Conservation (phyloP, 192 early-diverging fungal species). For the Backusella australiensis region DNA sequence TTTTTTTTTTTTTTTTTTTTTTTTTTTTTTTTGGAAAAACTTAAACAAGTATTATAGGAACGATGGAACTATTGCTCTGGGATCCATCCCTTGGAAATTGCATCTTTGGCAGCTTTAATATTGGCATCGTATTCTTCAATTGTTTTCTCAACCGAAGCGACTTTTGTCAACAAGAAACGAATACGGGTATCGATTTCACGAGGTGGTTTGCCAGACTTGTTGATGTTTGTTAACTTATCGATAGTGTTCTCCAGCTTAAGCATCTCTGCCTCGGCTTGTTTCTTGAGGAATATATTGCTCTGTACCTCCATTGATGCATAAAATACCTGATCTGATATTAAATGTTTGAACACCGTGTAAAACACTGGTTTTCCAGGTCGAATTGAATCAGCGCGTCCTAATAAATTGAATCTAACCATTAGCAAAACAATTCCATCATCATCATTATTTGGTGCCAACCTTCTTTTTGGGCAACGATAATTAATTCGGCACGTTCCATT, state of each 20-base stretch:
- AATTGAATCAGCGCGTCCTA: slow-evolving; percentile 78
- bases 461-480: slow-evolving; percentile 74
- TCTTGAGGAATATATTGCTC: slow-evolving; percentile 57
- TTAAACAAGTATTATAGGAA: background rate
- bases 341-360: slow-evolving; percentile 70
- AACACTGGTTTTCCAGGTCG: slow-evolving; percentile 83
- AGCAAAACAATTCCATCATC: background rate
- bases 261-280: slow-evolving; percentile 58
- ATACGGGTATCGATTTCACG: slow-evolving; percentile 44
- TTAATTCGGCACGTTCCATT: slow-evolving; percentile 90
- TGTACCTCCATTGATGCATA: slow-evolving; percentile 78
- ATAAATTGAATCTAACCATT: background rate
- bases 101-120: slow-evolving; percentile 23
- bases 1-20: background rate
- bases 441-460: slow-evolving; percentile 37
- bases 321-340: slow-evolving; percentile 69
- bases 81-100: slow-evolving; percentile 19
- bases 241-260: slow-evolving; percentile 62
- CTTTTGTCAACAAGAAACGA: slow-evolving; percentile 22
- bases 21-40: background rate
- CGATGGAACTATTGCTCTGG: background rate
- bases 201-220: slow-evolving; percentile 52
- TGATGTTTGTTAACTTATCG: slow-evolving; percentile 50
- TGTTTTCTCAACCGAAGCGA: slow-evolving; percentile 10
- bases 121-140: slow-evolving; percentile 28